A percentile compares a stretch with the other conserved stretches of the same genome.
Evolutionary conservation across 345 rosid genomes (phyloP).

Genomic region (Gossypium herbaceum): DNA sequence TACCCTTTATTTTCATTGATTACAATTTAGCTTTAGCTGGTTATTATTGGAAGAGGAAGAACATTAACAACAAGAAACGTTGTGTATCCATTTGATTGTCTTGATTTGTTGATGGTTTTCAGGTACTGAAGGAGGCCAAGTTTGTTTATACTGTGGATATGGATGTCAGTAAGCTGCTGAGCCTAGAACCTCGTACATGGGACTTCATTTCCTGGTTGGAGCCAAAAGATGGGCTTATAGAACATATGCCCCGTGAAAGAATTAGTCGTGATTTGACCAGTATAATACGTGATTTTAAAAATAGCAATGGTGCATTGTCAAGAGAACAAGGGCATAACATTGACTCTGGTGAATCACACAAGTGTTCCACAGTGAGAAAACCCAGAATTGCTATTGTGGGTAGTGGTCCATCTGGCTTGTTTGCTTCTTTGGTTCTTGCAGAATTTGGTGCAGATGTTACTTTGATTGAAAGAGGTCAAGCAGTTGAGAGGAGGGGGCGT

Average conservation of each 20-base stretch:
- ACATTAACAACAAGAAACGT: not conserved
- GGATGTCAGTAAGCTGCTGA: conserved; percentile 69
- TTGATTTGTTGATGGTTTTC: conserved; percentile 23
- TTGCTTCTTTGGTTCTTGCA: conserved; percentile 89
- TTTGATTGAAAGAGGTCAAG: conserved; percentile 89
- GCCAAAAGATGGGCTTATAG: conserved; percentile 65
- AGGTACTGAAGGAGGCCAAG: conserved; percentile 79
- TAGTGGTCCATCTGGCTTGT: conserved; percentile 90
- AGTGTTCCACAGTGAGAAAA: conserved; percentile 32
- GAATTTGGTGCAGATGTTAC: conserved; percentile 96
- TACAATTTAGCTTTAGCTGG: not conserved
- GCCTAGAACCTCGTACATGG: conserved; percentile 74
- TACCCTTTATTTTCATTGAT: not conserved
- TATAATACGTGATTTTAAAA: conserved; percentile 47
- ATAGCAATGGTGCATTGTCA: conserved; percentile 10
- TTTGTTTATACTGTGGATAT: conserved; percentile 89
- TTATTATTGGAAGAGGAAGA: conserved; percentile 1
- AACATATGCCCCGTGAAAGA: conserved; percentile 45
- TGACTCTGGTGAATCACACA: conserved; percentile 19
- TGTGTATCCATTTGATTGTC: not conserved
- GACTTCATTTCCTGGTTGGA: conserved; percentile 76
- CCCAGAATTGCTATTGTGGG: conserved; percentile 80
- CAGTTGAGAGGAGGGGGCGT: conserved; percentile 88
- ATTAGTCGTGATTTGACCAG: conserved; percentile 53
- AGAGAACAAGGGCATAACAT: conserved; percentile 20